phyloP scores from a whole-genome alignment of 2,329 filamentous ascomycete species.

The Didymella keratinophila region DNA sequence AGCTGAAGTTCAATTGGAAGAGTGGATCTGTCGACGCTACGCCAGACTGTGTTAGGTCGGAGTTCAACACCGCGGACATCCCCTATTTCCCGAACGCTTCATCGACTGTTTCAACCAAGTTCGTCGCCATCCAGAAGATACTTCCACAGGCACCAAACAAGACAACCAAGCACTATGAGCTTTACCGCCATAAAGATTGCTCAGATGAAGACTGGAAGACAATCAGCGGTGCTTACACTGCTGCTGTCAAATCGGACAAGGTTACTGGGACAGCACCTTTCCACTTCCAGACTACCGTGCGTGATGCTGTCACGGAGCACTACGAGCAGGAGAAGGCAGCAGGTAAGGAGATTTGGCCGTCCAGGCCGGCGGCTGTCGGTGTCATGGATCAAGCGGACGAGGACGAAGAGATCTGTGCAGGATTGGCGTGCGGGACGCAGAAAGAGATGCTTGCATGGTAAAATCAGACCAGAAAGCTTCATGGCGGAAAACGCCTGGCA shows the following conservation, averaged over 20 bases:
- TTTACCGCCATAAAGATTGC: conserved; percentile 66
- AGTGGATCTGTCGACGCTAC: background rate
- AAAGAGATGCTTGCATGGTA: conserved; percentile 8
- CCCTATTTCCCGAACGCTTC: conserved; percentile 5
- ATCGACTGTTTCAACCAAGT: conserved; percentile 1
- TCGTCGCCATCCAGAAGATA: conserved; percentile 2
- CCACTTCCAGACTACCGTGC: background rate
- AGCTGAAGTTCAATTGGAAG: conserved; percentile 10
- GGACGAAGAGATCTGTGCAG: conserved; percentile 9
- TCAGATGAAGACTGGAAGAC: conserved; percentile 62
- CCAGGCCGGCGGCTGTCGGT: background rate
- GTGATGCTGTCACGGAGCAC: conserved; percentile 5
- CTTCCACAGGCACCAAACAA: conserved; percentile 3
- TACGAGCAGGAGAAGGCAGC: conserved; percentile 7
- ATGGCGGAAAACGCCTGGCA: too few species aligned
- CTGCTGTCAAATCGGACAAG: conserved; percentile 56
- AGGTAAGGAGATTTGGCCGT: conserved; percentile 11
- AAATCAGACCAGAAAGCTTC: too few species aligned
- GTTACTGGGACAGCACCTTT: background rate
- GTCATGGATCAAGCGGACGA: background rate
- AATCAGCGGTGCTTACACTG: conserved; percentile 65
- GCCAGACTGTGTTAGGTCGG: background rate
- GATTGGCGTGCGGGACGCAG: conserved; percentile 5
- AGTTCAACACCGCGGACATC: background rate
- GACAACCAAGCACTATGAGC: conserved; percentile 53